Conservation (phyloP, 192 early-diverging fungal genomes). For the Gaertneriomyces sp. region DNA sequence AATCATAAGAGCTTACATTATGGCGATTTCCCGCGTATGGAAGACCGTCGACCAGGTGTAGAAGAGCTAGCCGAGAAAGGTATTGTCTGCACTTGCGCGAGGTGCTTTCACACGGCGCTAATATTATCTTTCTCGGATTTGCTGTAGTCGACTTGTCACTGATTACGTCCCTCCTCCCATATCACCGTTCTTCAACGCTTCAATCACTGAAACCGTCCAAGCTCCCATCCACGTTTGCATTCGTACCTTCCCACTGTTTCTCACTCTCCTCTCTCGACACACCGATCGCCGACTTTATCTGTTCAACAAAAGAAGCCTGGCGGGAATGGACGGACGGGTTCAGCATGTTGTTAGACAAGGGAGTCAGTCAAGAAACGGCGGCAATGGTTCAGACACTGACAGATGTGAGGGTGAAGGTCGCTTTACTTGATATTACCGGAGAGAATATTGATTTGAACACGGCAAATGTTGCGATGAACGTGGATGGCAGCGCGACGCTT, state of each 20-base stretch:
- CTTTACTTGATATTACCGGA: slow-evolving; percentile 62
- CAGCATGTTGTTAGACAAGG: slow-evolving; percentile 64
- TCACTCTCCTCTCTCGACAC: slow-evolving; percentile 25
- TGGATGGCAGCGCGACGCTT: no score
- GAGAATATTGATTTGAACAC: slow-evolving; percentile 49
- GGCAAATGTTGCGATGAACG: neutral
- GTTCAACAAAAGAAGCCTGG: slow-evolving; percentile 41
- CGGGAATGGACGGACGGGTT: slow-evolving; percentile 76
- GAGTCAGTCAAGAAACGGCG: slow-evolving; percentile 65
- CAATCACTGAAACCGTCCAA: slow-evolving; percentile 27
- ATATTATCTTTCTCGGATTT: neutral
- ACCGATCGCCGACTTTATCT: slow-evolving; percentile 56
- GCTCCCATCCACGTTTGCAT: slow-evolving; percentile 38
- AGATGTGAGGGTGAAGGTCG: slow-evolving; percentile 65
- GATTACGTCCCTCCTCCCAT: slow-evolving; percentile 46
- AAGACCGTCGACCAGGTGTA: slow-evolving; percentile 30
- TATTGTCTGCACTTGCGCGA: slow-evolving; percentile 17
- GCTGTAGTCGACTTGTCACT: slow-evolving; percentile 48
- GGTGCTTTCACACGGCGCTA: neutral
- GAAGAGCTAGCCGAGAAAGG: slow-evolving; percentile 53
- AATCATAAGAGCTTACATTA: slow-evolving; percentile 61
- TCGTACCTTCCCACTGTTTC: slow-evolving; percentile 45
- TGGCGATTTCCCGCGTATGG: slow-evolving; percentile 58
- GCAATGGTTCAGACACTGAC: slow-evolving; percentile 61
- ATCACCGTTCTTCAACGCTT: slow-evolving; percentile 34